Conservation (phyloP, 2,329 filamentous ascomycete species). For the Chaetomium sp. region DNA sequence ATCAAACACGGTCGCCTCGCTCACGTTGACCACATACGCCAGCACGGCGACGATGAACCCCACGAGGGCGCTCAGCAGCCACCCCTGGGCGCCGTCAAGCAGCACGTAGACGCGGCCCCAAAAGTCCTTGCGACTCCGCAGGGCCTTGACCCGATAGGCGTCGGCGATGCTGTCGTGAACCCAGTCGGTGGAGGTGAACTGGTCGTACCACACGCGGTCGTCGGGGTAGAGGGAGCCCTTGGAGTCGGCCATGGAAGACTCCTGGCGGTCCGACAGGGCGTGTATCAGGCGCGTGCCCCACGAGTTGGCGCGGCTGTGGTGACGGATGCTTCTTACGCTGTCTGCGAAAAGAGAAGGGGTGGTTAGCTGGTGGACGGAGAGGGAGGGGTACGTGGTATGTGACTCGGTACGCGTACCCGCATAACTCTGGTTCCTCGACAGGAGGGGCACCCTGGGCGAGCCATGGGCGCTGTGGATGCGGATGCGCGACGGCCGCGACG, state of each 20-base stretch:
- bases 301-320: conserved; percentile 61
- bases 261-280: conserved; percentile 61
- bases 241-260: conserved; percentile 60
- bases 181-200: conserved; percentile 97
- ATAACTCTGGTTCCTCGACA: conserved; percentile 40
- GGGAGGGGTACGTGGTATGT: conserved; percentile 1
- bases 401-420: conserved; percentile 28
- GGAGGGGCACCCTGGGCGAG: conserved; percentile 33
- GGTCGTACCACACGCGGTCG: conserved; percentile 96
- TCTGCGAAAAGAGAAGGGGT: conserved; percentile 37
- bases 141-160: conserved; percentile 81
- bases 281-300: conserved; percentile 63
- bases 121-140: conserved; percentile 80
- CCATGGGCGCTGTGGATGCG: conserved; percentile 35
- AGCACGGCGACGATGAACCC: conserved; percentile 82
- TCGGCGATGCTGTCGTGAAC: conserved; percentile 97
- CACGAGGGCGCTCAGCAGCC: conserved; percentile 89
- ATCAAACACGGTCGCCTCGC: conserved; percentile 84
- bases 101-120: conserved; percentile 75
- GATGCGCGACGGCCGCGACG: conserved; percentile 33
- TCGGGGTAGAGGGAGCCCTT: conserved; percentile 70
- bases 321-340: conserved; percentile 44
- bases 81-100: conserved; percentile 88
- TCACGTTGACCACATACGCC: conserved; percentile 87
- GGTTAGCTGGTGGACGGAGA: conserved; percentile 17